Conservation (phyloP, 2,329 filamentous ascomycete species). For the Meredithiella fracta region DNA sequence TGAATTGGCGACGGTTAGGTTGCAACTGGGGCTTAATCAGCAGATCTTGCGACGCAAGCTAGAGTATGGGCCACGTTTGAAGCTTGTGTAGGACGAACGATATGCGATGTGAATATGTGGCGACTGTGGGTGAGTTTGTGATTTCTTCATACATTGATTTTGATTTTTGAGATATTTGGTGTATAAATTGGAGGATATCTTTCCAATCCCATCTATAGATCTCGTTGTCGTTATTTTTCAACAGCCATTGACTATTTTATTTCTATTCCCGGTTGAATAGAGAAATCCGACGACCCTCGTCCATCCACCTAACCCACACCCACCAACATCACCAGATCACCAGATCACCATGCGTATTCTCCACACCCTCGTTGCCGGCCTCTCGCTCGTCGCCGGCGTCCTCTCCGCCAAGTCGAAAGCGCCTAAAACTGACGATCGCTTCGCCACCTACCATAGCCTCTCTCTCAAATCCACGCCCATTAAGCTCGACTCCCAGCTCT, state of each 20-base stretch:
- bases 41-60: constrained; percentile 8
- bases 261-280: background rate
- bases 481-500: constrained; percentile 62
- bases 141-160: background rate
- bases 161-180: background rate
- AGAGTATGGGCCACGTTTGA: constrained; percentile 15
- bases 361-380: constrained; percentile 42
- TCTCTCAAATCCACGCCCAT: constrained; percentile 48
- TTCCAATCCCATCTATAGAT: background rate
- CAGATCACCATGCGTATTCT: constrained; percentile 49
- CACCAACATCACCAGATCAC: background rate
- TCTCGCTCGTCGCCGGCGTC: constrained; percentile 43
- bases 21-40: constrained; percentile 8
- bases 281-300: background rate
- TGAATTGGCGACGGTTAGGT: background rate
- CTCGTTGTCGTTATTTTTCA: background rate
- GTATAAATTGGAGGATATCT: background rate
- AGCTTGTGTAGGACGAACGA: constrained; percentile 13
- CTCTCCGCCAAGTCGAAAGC: constrained; percentile 48
- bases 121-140: too few relatives aligned
- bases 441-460: constrained; percentile 53
- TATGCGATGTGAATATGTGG: background rate
- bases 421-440: constrained; percentile 37
- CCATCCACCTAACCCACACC: background rate
- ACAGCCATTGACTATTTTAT: background rate